Evolutionary conservation across 352 stramenopile species (phyloP).

Genomic region (Pythium guiyangense): DNA sequence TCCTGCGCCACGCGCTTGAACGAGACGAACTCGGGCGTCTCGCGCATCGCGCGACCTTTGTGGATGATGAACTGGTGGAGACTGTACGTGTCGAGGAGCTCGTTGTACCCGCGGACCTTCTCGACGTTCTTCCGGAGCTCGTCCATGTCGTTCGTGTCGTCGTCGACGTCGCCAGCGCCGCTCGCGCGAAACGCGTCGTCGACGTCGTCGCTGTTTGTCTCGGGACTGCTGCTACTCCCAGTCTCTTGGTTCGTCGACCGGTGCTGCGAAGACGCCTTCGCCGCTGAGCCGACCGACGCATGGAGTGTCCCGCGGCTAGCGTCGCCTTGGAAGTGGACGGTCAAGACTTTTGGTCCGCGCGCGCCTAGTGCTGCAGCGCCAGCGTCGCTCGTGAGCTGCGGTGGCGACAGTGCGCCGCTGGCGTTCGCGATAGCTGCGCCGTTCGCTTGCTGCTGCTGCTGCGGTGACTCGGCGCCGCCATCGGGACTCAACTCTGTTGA

Average conservation of each 20-base stretch:
- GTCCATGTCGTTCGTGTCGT: constrained; percentile 42
- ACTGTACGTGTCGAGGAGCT: constrained; percentile 73
- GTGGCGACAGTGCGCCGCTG: neutral
- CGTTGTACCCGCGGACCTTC: constrained; percentile 79
- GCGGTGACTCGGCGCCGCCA: constrained; percentile 3
- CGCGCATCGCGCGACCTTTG: constrained; percentile 69
- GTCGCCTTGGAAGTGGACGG: constrained; percentile 23
- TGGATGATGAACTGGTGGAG: constrained; percentile 90
- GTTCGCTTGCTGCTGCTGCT: neutral
- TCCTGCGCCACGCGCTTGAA: constrained; percentile 78
- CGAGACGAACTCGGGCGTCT: constrained; percentile 86
- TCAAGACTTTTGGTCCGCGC: constrained; percentile 21
- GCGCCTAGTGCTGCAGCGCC: neutral
- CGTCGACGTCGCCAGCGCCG: constrained; percentile 19
- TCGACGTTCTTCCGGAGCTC: constrained; percentile 69
- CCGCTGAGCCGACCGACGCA: constrained; percentile 11
- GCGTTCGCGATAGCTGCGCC: no score
- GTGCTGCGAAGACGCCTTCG: neutral
- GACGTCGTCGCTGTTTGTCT: constrained; percentile 16
- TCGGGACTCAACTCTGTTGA: constrained; percentile 4
- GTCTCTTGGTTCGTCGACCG: constrained; percentile 24
- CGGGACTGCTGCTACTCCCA: constrained; percentile 11
- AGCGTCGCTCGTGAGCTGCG: neutral
- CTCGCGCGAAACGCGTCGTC: constrained; percentile 14
- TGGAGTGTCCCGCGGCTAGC: constrained; percentile 5